Conservation (phyloP, 1,139 yeast genomes). For the Kurtzmaniella natalensis region DNA sequence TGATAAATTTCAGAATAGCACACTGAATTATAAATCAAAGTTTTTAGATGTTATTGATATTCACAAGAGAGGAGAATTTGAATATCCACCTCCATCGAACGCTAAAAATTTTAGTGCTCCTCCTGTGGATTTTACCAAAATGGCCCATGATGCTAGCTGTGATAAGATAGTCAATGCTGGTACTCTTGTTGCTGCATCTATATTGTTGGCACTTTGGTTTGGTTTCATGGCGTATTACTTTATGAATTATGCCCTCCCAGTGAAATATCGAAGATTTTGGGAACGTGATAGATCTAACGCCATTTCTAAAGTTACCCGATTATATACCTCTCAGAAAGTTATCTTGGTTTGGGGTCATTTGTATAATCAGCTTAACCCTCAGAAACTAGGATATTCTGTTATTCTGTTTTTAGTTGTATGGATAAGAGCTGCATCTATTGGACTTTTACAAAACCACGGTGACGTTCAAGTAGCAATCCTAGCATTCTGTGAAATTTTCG, state of each 20-base stretch:
- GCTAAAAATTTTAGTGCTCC: too few relatives aligned
- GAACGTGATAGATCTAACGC: slow-evolving; percentile 9
- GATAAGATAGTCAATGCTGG: too few relatives aligned
- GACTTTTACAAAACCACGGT: slow-evolving; percentile 41
- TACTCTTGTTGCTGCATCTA: slow-evolving; percentile 26
- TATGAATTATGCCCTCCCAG: slow-evolving; percentile 23
- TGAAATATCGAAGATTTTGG: slow-evolving; percentile 10
- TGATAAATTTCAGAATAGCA: too few relatives aligned
- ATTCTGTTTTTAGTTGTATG: slow-evolving; percentile 30
- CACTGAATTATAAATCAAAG: too few relatives aligned
- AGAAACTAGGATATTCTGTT: slow-evolving; percentile 32
- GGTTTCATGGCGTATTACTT: slow-evolving; percentile 26
- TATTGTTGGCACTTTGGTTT: slow-evolving; percentile 34
- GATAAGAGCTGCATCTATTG: slow-evolving; percentile 36
- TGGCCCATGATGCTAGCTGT: too few relatives aligned
- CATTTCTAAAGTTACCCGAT: slow-evolving; percentile 23
- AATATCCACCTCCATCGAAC: too few relatives aligned
- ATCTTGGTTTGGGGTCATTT: slow-evolving; percentile 45
- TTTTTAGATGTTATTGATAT: too few relatives aligned
- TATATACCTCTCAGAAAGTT: slow-evolving; percentile 46
- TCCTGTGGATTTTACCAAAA: too few relatives aligned
- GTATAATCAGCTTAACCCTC: slow-evolving; percentile 44
- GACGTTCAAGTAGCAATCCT: slow-evolving; percentile 40
- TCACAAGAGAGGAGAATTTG: too few relatives aligned
- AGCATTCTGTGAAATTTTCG: slow-evolving; percentile 30